Conservation (phyloP, 768 basidiomycete species). For the Termitomyces sp. region DNA sequence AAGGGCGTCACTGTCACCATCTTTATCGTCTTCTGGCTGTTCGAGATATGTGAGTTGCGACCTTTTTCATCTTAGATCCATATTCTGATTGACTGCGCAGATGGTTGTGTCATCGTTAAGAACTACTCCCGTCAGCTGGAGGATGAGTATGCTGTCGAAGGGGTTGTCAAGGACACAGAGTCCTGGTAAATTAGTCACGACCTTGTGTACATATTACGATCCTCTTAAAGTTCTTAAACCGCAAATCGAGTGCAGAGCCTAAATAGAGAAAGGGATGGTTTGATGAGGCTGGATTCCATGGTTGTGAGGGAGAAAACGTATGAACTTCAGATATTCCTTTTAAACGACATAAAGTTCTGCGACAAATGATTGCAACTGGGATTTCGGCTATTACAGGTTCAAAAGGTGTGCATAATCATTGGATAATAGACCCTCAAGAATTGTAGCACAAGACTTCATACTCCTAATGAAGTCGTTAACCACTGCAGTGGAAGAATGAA, state of each 20-base stretch:
- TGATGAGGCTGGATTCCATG: too few species aligned
- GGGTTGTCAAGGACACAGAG: constrained; percentile 40
- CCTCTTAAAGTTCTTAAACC: background rate
- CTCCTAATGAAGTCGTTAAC: constrained; percentile 16
- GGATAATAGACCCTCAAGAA: background rate
- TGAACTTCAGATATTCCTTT: background rate
- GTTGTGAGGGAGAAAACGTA: too few species aligned
- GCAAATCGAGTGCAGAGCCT: too few species aligned
- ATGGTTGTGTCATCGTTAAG: constrained; percentile 44
- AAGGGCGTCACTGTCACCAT: constrained; percentile 38
- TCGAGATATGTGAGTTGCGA: constrained; percentile 41
- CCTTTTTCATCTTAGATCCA: background rate
- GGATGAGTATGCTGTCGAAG: constrained; percentile 36
- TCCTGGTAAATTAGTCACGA: constrained; percentile 29
- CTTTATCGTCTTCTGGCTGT: constrained; percentile 42
- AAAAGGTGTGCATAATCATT: background rate
- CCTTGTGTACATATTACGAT: constrained; percentile 1
- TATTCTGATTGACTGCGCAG: constrained; percentile 18
- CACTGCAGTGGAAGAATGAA: background rate
- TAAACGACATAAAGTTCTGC: background rate
- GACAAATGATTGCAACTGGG: background rate
- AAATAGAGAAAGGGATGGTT: too few species aligned
- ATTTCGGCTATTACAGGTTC: background rate
- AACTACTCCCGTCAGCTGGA: constrained; percentile 40
- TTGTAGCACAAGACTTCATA: constrained; percentile 37